These are phyloP conservation scores for Ceratobasidium sp. DNA, from an alignment of 1,284 basidiomycete species.

Conservation along the genomic window DNA sequence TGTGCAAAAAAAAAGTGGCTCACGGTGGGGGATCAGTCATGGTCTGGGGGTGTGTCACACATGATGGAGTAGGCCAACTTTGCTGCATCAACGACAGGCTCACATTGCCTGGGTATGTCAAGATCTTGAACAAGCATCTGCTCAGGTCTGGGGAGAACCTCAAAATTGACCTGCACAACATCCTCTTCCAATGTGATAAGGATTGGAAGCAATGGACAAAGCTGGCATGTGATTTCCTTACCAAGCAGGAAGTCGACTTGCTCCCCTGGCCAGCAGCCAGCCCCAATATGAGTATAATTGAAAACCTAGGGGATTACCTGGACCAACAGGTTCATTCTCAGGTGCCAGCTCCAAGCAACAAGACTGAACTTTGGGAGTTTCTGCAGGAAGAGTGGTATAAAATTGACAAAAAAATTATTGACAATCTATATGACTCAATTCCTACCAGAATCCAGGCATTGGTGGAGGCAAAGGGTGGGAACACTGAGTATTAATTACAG, in stretches of 20 bases:
- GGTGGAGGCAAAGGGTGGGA: constrained; percentile 42
- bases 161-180: not conserved
- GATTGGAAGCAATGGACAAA: constrained; percentile 26
- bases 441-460: constrained; percentile 42
- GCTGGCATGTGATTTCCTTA: not conserved
- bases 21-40: constrained; percentile 40
- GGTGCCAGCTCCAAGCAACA: not conserved
- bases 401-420: constrained; percentile 40
- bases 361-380: not conserved
- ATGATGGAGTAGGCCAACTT: constrained; percentile 31
- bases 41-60: constrained; percentile 41
- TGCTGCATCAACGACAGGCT: constrained; percentile 37
- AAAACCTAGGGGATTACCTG: not conserved
- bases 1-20: constrained; percentile 36
- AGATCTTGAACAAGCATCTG: constrained; percentile 39
- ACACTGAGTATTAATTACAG: constrained; percentile 44
- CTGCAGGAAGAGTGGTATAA: constrained; percentile 8
- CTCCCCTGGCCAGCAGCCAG: not conserved
- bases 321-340: not conserved
- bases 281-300: not conserved
- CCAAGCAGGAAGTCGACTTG: not conserved
- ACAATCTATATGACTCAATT: constrained; percentile 43
- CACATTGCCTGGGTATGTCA: constrained; percentile 21
- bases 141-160: constrained; percentile 36
- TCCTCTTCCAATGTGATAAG: constrained; percentile 40